These are phyloP conservation scores for Zygoascus tannicola DNA, from an alignment of 805 yeast species.

Conservation along the genomic window DNA sequence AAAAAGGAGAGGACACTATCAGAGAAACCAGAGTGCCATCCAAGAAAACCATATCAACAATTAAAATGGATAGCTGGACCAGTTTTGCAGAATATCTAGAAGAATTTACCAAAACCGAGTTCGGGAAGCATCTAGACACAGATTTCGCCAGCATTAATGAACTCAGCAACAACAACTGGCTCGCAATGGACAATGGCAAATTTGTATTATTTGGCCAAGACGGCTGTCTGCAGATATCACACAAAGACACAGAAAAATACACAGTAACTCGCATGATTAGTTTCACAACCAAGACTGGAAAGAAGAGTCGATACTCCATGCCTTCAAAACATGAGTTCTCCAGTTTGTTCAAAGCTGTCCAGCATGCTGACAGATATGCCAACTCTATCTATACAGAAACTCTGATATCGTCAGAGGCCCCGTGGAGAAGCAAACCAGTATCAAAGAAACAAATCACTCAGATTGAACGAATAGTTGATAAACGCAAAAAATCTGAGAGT, in stretches of 20 bases:
- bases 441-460: not conserved
- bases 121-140: not conserved
- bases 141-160: not conserved
- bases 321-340: not conserved
- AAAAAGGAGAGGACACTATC: not conserved
- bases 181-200: slow-evolving; percentile 1
- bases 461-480: not conserved
- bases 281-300: not conserved
- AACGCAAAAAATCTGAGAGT: not conserved
- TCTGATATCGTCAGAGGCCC: not conserved
- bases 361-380: not conserved
- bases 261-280: not conserved
- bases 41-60: not conserved
- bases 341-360: not conserved
- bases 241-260: not conserved
- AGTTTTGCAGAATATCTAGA: not conserved
- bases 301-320: not conserved
- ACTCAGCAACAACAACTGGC: slow-evolving; percentile 11
- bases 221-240: slow-evolving; percentile 9
- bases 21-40: not conserved
- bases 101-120: not conserved
- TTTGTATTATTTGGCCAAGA: slow-evolving; percentile 8
- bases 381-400: not conserved
- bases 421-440: not conserved
- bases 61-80: not conserved